A percentile compares a stretch with the other conserved stretches of the same genome.
phyloP scores from a whole-genome alignment of 371 early-diverging fungal species.

The Polyrhizophydium stewartii region DNA sequence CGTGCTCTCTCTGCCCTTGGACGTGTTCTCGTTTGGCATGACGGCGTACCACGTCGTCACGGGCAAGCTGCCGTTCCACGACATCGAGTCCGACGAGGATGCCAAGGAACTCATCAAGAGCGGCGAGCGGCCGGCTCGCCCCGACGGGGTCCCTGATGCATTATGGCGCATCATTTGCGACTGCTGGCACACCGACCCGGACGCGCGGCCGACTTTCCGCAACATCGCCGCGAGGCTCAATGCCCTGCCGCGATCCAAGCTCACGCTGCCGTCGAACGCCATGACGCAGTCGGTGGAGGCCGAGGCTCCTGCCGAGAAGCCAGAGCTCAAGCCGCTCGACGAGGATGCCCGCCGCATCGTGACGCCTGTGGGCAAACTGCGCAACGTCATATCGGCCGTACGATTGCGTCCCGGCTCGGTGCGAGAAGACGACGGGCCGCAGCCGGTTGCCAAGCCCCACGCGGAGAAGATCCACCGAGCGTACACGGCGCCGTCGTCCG shows the following conservation, averaged over 20 bases:
- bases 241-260: conserved; percentile 2
- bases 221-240: background rate
- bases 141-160: background rate
- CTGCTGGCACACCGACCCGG: background rate
- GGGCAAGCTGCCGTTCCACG: background rate
- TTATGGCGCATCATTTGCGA: background rate
- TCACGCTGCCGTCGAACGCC: too few species aligned
- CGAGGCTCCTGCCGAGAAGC: too few species aligned
- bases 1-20: conserved; percentile 7
- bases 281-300: too few species aligned
- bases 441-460: too few species aligned
- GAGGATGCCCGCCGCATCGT: too few species aligned
- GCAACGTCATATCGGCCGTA: too few species aligned
- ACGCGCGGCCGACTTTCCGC: background rate
- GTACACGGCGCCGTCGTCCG: too few species aligned
- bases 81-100: background rate
- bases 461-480: too few species aligned
- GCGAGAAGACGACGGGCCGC: too few species aligned
- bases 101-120: background rate
- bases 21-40: conserved; percentile 2
- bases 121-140: background rate
- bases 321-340: too few species aligned
- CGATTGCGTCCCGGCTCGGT: too few species aligned
- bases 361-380: too few species aligned
- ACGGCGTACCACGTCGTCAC: background rate